Evolutionary conservation across 345 rosid genomes (phyloP), one percentile per base, ranked within the genome.

Genomic region (Hirschfeldia incana): DNA sequence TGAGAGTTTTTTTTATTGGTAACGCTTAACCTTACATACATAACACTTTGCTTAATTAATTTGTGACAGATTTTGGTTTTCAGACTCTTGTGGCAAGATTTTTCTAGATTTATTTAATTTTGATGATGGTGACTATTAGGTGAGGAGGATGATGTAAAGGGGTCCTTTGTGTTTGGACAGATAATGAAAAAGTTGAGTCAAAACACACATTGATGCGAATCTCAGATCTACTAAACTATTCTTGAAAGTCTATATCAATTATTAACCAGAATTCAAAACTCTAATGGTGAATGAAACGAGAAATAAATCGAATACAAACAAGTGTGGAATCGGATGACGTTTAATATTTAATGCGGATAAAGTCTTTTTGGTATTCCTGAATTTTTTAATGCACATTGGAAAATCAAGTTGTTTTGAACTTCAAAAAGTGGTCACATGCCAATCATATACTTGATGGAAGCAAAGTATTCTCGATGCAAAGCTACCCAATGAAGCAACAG

Each of bases 401-500:
- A 36, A 71, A 0, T 70, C 21, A 6, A 39, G 62, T 32, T 36
- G 32, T 32, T 8, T 8, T 8, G 39, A 16, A 57, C 10, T 39
- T 21, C 30, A 13, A 49, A 10, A 60, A 33, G 16, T 73, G n/a
- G 16, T 51, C 17, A 46, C 69, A 15, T 67, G 53, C 6, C 44
- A 65, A 71, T 71, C 28, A 5, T 0, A 28, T 4, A 29, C 26
- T 6, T 57, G 46, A 68, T 78, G 65, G 61, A 57, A 63, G 67
- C 29, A 49, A 69, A 63, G 70, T 37, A 28, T 28, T 33, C 59
- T 68, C 12, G 26, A 44, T 33, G 46, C 69, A 16, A 60, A 69
- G 12, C 67, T 74, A 79, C 27, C 4, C 1, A 62, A 69, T 2
- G 78, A 79, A 62, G 78, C 75, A 79, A 68, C 66, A 68, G 70